Evolutionary conservation across 225 moss, liverwort and hornwort species (phyloP), one percentile per base, ranked within the genome.

Genomic region (Neckera pumila): DNA sequence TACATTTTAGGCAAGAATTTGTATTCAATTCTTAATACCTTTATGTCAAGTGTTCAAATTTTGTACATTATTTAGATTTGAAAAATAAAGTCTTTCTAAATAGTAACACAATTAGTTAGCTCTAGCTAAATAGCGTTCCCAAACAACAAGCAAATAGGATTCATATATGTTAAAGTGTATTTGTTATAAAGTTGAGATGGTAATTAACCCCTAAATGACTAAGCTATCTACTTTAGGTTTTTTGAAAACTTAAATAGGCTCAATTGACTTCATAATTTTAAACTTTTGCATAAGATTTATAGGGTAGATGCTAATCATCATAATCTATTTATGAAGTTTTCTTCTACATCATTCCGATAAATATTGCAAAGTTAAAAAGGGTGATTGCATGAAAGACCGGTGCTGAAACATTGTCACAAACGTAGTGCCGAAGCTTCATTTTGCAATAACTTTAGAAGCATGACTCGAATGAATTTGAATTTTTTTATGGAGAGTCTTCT

Each of bases 281-380:
- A 40, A 14, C 5, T 71, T 71, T 42, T 25, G 8, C 8, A 71
- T 42, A 3, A 26, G 15, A 71, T 26, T 26, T 40, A 14, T 13
- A 42, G 1, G 3, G 1, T 26, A 27, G 9, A 26, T 71, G 5
- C 3, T 27, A 42, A 15, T 42, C 4, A 12, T 40, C 1, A 27
- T 15, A 42, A 15, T 25, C 16, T 22, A 14, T 1, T 2, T 14
- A 15, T 26, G 1, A 70, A 25, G 42, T 4, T 26, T 40, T 11
- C 0, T 70, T 40, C 4, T 2, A 40, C 0, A 8, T 70, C 9
- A 26, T 40, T 70, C 2, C 0, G 0, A 16, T 42, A 42, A 71
- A 42, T 26, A 26, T 27, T 42, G 27, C 45, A 45, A 45, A 45
- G n/a, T n/a, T n/a, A n/a, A n/a, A n/a, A n/a, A n/a, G n/a, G n/a